Conservation (phyloP, 495 filamentous ascomycete species). For the Daldinia vernicosa region DNA sequence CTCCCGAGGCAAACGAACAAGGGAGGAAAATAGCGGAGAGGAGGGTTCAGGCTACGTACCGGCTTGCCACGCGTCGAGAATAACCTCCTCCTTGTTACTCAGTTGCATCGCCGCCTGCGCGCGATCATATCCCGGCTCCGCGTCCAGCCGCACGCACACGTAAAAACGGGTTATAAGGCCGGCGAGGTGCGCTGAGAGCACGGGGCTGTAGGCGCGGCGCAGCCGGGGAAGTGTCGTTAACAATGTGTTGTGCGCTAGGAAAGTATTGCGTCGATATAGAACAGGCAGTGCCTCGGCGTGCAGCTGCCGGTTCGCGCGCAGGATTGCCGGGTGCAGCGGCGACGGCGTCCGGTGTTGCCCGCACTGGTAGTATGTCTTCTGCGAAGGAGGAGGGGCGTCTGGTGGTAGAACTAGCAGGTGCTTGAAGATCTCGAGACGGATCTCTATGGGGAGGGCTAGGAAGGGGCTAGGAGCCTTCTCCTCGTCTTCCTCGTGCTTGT, state of each 20-base stretch:
- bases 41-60: constrained; percentile 2
- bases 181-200: constrained; percentile 44
- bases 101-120: constrained; percentile 48
- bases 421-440: constrained; percentile 61
- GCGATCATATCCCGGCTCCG: constrained; percentile 50
- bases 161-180: constrained; percentile 54
- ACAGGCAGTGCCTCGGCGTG: constrained; percentile 55
- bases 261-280: constrained; percentile 61
- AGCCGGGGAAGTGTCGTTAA: constrained; percentile 57
- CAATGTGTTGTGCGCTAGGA: constrained; percentile 60
- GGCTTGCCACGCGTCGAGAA: constrained; percentile 57
- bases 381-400: constrained; percentile 19
- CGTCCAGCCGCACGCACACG: constrained; percentile 58
- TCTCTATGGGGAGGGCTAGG: constrained; percentile 58
- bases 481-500: neutral
- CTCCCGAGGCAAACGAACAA: neutral
- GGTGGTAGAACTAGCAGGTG: constrained; percentile 53
- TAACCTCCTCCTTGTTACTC: constrained; percentile 54
- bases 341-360: constrained; percentile 9
- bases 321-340: constrained; percentile 52
- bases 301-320: constrained; percentile 51
- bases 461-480: constrained; percentile 27
- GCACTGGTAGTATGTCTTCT: constrained; percentile 13
- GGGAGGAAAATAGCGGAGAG: too few species aligned
- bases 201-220: constrained; percentile 43